Percentiles rank a stretch among this genome's conserved stretches.
These are phyloP conservation scores for Fusarium mangiferae DNA, from an alignment of 2,329 filamentous ascomycete genomes.

Conservation along the genomic window DNA sequence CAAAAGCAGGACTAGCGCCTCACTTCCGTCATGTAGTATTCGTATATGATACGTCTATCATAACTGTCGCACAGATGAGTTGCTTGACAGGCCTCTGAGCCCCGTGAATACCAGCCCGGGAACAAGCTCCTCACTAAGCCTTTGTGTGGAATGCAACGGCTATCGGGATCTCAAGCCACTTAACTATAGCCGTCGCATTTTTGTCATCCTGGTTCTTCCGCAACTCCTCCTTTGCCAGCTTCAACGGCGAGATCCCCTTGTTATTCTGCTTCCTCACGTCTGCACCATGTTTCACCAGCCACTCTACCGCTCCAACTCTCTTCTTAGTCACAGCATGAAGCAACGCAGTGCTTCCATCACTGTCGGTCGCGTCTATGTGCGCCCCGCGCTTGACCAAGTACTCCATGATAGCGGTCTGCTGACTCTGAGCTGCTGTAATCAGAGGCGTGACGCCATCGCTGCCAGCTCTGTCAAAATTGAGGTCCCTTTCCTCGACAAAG, in stretches of 20 bases:
- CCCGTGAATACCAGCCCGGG: fast-evolving
- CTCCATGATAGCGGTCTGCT: background rate
- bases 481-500: background rate
- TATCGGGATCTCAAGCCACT: background rate
- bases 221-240: background rate
- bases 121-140: fast-evolving
- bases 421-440: background rate
- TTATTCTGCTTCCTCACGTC: background rate
- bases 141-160: background rate
- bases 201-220: background rate
- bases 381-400: background rate
- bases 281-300: background rate
- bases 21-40: fast-evolving
- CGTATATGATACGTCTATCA: fast-evolving
- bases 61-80: fast-evolving
- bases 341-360: background rate
- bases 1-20: fast-evolving
- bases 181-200: background rate
- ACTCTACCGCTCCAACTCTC: background rate
- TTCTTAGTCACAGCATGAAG: background rate
- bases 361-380: background rate
- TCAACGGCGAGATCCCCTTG: fast-evolving
- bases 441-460: background rate
- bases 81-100: background rate
- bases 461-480: fast-evolving